Evolutionary conservation across 108 stramenopile genomes (phyloP), one percentile per base, ranked within the genome.

Genomic region (Stephanodiscus triporus): DNA sequence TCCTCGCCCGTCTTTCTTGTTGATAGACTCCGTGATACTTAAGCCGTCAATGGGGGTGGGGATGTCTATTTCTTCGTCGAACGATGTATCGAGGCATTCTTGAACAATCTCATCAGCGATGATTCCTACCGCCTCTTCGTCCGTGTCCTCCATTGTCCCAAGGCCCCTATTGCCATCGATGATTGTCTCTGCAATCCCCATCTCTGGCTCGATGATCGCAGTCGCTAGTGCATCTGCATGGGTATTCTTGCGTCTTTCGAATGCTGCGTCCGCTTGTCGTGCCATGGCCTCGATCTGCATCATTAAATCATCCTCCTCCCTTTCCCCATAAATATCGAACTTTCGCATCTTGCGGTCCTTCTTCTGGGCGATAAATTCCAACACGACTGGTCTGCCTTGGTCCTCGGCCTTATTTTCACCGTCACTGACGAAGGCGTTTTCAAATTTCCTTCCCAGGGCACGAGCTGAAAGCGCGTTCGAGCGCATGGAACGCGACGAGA

Each of bases 211-310:
- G 9, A 43, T 26, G 11, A 40, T 47, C n/a, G 36, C 23, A 16
- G 23, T 51, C 50, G 29, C 57, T 43, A 26, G 20, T 2, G 32
- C 19, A 9, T 34, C 23, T 10, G 27, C 57, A n/a, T 40, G 9
- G 38, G 62, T 56, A 54, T 60, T 80, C 38, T 70, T 73, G 3
- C 80, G 62, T 38, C 63, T 65, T 50, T 73, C 73, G 29, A 81
- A 81, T 7, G 72, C 80, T 32, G 73, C 67, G 37, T 81, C 80
- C 13, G 80, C 80, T 65, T 75, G 66, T 9, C 53, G 54, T 22
- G 80, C 80, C 80, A 81, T 81, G 26, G 80, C 80, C 59, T 81
- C 80, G 58, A 81, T 81, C 51, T 81, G 73, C 43, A 63, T 62
- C 40, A 67, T 72, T 37, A 79, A 43, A 30, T 73, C 73, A 66